Base-by-base conservation (phyloP, 148 eudicot genomes). In the Suaeda aralocaspica region DNA sequence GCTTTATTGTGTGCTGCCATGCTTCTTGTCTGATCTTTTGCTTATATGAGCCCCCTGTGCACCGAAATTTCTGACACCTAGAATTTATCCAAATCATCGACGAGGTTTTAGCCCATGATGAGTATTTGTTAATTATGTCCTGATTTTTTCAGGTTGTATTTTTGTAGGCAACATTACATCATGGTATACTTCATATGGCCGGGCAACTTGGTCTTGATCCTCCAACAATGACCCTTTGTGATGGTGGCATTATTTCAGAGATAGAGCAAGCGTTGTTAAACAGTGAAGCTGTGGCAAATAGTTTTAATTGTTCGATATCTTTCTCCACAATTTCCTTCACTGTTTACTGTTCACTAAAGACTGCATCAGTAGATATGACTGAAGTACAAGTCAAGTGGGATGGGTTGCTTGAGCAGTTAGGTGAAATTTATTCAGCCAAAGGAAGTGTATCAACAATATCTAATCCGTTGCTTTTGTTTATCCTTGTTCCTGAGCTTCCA, bases 151-250 rank as follows among this genome's bases (percentile, higher is more conserved):
- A 15, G 60, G 44, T 57, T 69, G 64, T 69, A 76, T 33, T 70
- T 28, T 69, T 63, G 48, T 78, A 93, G 97, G 98, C 97, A 24
- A 94, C 98, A 60, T 86, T 89, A 79, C 83, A 94, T 75, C 82
- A 81, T 77, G 87, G 87, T 65, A 73, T 89, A 64, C 85, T 94
- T 57, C 81, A 85, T 80, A 91, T 94, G 98, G 98, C 98, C 29
- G 98, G 98, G 72, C 98, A 94, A 51, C 80, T 94, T 85, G 98
- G 98, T 29, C 98, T 94, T 72, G 91, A 94, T 61, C 98, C 98
- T 12, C 89, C 98, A 12, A 91, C 98, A 70, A 94, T 94, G 98
- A 74, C 80, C 66, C 76, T 94, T 44, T 74, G 88, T 59, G 74
- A 74, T 25, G 89, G 84, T 52, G 98, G 97, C 61, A 79, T 86